Conservation (phyloP, 2,329 filamentous ascomycete species). For the Celoporthe dispersa region DNA sequence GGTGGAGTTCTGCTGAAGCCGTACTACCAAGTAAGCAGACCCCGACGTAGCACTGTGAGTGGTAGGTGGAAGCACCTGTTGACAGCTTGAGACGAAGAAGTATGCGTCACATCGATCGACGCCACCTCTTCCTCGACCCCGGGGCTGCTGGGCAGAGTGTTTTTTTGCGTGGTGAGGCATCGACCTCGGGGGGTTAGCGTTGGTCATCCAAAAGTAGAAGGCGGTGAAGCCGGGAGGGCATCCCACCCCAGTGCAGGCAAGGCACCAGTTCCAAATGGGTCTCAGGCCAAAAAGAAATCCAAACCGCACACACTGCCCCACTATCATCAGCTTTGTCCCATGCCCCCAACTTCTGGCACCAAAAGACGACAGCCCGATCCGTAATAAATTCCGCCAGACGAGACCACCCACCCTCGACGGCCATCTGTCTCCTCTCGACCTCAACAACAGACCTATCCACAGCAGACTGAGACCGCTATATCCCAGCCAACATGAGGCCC, state of each 20-base stretch:
- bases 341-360: constrained; percentile 14
- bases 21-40: not conserved
- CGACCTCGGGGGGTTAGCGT: not conserved
- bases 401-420: not conserved
- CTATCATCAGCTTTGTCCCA: constrained; percentile 28
- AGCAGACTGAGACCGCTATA: constrained; percentile 26
- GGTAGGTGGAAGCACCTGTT: not conserved
- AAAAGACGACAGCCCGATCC: constrained; percentile 10
- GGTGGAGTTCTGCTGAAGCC: not conserved
- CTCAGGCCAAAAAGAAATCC: constrained; percentile 18
- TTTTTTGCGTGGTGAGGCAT: not conserved
- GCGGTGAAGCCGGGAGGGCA: not conserved
- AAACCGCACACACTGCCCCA: constrained; percentile 17
- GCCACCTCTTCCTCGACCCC: not conserved
- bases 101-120: not conserved
- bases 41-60: not conserved
- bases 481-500: constrained; percentile 79
- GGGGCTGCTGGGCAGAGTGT: not conserved
- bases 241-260: not conserved
- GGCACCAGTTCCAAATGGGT: constrained; percentile 9
- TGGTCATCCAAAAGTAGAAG: not conserved
- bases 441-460: not conserved
- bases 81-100: not conserved
- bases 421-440: not conserved
- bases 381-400: constrained; percentile 18